Base-by-base conservation (phyloP, 202 grass and related monocot genomes). In the Panicum hallii region DNA sequence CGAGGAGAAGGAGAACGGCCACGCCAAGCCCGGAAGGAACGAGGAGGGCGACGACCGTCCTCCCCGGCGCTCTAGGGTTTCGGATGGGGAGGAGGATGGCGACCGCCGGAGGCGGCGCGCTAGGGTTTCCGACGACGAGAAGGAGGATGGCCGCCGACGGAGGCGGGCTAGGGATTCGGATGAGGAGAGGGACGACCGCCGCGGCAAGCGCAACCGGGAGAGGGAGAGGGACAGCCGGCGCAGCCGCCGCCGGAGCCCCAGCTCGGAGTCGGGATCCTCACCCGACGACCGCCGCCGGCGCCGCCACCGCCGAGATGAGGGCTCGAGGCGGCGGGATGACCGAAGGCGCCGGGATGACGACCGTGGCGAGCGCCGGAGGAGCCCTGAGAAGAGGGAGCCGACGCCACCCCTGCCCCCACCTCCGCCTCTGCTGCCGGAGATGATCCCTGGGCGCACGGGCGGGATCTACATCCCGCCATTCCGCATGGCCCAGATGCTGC, bases 381-480 rank as follows among this genome's bases (percentile, higher is more conserved):
- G 81, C 57, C 89, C 81, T 0, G 62, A 75, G 77, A 71, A 7
- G 45, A 89, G 55, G 79, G 90, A 91, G 68, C 86, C 78, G 5
- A 85, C 82, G 12, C 82, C 86, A 0, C 82, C 86, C 0, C 36
- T 85, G 36, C 85, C 87, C 9, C 86, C 86, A 2, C 88, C 93
- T 8, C 93, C 90, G 4, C 86, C 79, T 0, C 66, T 92, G 20
- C 79, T 87, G 43, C 88, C 93, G 0, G 91, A 92, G 87, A 84
- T 90, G 69, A 88, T 93, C 68, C 73, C 90, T 8, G 88, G 90
- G 30, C 83, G 93, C 66, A 98, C 88, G 6, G 96, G 93, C 32
- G 96, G 96, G 16, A 94, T 99, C 75, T 96, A 99, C 75, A 96
- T 99, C 45, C 96, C 93, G 0, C 93, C 96, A 17, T 91, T 92